Evolutionary conservation across 2,329 filamentous ascomycete genomes (phyloP), one percentile per base, ranked within the genome.

Genomic region (Emergomyces orientalis): DNA sequence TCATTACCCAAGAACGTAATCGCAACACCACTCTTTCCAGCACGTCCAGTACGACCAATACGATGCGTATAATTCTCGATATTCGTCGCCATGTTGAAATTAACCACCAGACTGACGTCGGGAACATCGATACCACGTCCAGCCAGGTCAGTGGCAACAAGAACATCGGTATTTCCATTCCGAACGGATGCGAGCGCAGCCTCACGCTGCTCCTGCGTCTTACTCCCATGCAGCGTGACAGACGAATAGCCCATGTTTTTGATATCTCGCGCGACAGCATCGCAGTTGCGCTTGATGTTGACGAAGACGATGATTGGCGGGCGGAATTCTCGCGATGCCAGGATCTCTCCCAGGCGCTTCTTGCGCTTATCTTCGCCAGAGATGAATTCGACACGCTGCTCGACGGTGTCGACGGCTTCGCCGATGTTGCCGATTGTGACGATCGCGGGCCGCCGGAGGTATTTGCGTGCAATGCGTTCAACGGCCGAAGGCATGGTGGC

Each of bases 241-340:
- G 88, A 86, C 25, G 86, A 89, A 82, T 91, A 94, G 69, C 94
- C 94, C 86, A 94, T 94, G 60, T 89, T 84, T 73, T 96, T 94
- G 80, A 99, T 94, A 72, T 97, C 93, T 65, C 90, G 85, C 2
- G 93, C 93, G 57, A 99, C 88, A 64, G 91, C 90, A 74, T 99
- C 94, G 79, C 93, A 97, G 79, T 97, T 97, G 70, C 92, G 89
- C 79, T 97, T 97, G 86, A 97, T 97, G 77, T 99, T 99, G 84
- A 99, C 94, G 75, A 99, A 99, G 67, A 99, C 92, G 70, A 99
- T 99, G 75, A 99, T 96, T 19, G 94, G 94, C 9, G 93, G 85
- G 8, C 84, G 81, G 77, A 92, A 97, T 67, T 91, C 88, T 68
- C 87, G 82, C 1, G 88, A 91, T 57, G 84, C 81, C 47, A 99